phyloP scores from a whole-genome alignment of 495 filamentous ascomycete species.

The Cryomyces antarcticus region DNA sequence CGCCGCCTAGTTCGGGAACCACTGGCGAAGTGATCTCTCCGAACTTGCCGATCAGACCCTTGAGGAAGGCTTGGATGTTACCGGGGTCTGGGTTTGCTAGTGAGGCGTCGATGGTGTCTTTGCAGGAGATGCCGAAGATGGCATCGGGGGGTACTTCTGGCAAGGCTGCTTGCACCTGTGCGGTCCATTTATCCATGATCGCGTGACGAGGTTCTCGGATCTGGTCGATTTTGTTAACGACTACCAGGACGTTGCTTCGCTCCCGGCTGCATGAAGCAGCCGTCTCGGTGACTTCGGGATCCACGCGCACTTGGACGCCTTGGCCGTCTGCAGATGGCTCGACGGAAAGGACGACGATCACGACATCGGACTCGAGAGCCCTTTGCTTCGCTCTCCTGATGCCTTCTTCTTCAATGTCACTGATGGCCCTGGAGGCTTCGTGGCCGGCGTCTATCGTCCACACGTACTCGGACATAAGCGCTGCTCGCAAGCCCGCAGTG shows the following conservation, averaged over 20 bases:
- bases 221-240: conserved; percentile 67
- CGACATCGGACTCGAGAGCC: conserved; percentile 65
- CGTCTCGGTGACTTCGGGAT: conserved; percentile 37
- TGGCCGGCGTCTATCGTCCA: conserved; percentile 9
- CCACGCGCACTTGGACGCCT: conserved; percentile 21
- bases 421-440: conserved; percentile 21
- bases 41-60: conserved; percentile 47
- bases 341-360: conserved; percentile 59
- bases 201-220: conserved; percentile 14
- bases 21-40: conserved; percentile 45
- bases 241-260: conserved; percentile 44
- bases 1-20: conserved; percentile 7
- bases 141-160: conserved; percentile 19
- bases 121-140: conserved; percentile 54
- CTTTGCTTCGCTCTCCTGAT: conserved; percentile 70
- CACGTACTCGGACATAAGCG: not conserved
- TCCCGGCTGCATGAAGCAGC: conserved; percentile 31
- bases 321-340: conserved; percentile 24
- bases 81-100: conserved; percentile 29
- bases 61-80: conserved; percentile 45
- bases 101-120: conserved; percentile 9
- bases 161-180: conserved; percentile 3
- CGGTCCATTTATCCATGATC: conserved; percentile 5
- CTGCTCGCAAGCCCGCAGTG: conserved; percentile 61
- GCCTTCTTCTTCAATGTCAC: conserved; percentile 70